A percentile compares a stretch with the other conserved stretches of the same genome.
phyloP scores from a whole-genome alignment of 768 basidiomycete species.

The Mycena kentingensis region DNA sequence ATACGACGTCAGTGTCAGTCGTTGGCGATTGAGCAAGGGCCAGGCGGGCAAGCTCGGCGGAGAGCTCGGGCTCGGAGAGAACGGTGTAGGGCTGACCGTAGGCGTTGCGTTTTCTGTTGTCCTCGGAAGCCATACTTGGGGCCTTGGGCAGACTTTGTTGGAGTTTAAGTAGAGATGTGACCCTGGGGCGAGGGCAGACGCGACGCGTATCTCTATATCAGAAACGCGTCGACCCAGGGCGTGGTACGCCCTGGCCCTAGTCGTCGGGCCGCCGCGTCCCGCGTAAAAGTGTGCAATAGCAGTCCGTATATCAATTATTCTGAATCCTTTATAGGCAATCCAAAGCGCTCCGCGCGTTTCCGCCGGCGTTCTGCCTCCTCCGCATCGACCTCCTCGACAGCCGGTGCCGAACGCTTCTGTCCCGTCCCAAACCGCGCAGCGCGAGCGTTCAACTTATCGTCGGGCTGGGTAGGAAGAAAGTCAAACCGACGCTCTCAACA shows the following conservation, averaged over 20 bases:
- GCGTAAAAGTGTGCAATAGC: no score
- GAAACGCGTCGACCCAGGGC: no score
- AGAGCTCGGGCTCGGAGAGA: slow-evolving; percentile 44
- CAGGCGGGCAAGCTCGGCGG: slow-evolving; percentile 43
- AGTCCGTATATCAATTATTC: no score
- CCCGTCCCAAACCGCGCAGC: slow-evolving; percentile 56
- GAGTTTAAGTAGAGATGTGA: no score
- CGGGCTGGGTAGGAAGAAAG: slow-evolving; percentile 37
- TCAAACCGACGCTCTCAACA: no score
- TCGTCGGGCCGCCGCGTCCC: no score
- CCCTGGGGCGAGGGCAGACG: no score
- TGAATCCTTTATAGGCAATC: slow-evolving; percentile 22
- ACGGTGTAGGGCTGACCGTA: slow-evolving; percentile 36
- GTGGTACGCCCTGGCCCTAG: no score
- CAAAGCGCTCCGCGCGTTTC: slow-evolving; percentile 70
- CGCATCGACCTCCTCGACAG: slow-evolving; percentile 46
- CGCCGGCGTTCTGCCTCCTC: slow-evolving; percentile 60
- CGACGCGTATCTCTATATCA: no score
- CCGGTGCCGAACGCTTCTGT: slow-evolving; percentile 37
- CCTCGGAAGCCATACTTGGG: no score
- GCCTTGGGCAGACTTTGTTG: no score
- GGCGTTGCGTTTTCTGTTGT: not conserved
- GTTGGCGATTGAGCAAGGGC: slow-evolving; percentile 33
- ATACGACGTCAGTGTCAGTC: slow-evolving; percentile 40
- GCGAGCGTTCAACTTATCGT: slow-evolving; percentile 52